Evolutionary conservation across 2,329 filamentous ascomycete genomes (phyloP).

Genomic region (Teratosphaeria zuluensis): DNA sequence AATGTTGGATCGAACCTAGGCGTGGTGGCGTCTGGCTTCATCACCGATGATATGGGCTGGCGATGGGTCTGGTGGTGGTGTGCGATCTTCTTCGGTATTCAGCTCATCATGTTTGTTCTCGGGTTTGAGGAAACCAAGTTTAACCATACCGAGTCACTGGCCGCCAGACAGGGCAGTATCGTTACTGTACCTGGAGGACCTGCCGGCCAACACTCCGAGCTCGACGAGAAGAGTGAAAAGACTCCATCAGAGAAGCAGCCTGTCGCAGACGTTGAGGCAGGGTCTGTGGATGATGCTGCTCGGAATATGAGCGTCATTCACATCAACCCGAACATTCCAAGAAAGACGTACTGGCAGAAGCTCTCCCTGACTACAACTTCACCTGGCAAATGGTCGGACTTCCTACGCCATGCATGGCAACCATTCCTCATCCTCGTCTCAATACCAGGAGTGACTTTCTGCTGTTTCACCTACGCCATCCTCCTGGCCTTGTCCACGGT

Average conservation of each 20-base stretch:
- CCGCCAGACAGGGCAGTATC: slow-evolving; percentile 14
- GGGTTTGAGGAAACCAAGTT: slow-evolving; percentile 34
- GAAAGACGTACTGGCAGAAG: slow-evolving; percentile 36
- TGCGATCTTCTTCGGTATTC: slow-evolving; percentile 30
- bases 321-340: slow-evolving; percentile 24
- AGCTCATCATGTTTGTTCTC: slow-evolving; percentile 33
- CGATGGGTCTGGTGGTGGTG: slow-evolving; percentile 40
- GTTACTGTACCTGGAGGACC: slow-evolving; percentile 4
- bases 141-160: slow-evolving; percentile 8
- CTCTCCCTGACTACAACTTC: slow-evolving; percentile 29
- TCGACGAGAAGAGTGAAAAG: slow-evolving; percentile 1
- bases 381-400: slow-evolving; percentile 18
- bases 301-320: slow-evolving; percentile 14
- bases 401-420: slow-evolving; percentile 28
- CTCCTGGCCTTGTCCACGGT: slow-evolving; percentile 31
- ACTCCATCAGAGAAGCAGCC: neutral
- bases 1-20: slow-evolving; percentile 29
- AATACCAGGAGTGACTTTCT: slow-evolving; percentile 32
- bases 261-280: slow-evolving; percentile 5
- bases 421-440: slow-evolving; percentile 28
- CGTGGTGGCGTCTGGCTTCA: slow-evolving; percentile 32
- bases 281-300: neutral
- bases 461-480: slow-evolving; percentile 28
- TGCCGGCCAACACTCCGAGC: neutral
- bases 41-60: slow-evolving; percentile 38